These are phyloP conservation scores for Fusarium clavum DNA, from an alignment of 2,329 filamentous ascomycete genomes.

Conservation along the genomic window DNA sequence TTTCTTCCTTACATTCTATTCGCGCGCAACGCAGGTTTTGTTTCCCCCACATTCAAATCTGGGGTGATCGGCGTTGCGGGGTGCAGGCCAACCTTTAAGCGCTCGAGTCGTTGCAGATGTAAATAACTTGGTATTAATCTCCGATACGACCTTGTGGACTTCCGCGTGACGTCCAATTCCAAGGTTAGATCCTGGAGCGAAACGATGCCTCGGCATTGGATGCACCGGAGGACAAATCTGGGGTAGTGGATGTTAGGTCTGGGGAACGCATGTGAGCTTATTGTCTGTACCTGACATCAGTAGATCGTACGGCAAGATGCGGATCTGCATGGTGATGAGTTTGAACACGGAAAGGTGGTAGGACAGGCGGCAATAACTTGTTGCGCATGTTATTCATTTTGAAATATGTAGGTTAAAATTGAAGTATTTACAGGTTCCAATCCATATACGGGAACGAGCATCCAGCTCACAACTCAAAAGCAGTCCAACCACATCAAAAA, in stretches of 20 bases:
- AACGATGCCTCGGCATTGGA: background rate
- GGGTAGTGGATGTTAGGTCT: background rate
- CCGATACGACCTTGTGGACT: conserved; percentile 3
- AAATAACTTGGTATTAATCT: background rate
- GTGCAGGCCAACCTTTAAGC: conserved; percentile 6
- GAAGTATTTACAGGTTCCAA: conserved; percentile 17
- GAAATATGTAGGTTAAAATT: background rate
- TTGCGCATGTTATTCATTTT: background rate
- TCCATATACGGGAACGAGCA: conserved; percentile 8
- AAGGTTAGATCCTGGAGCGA: background rate
- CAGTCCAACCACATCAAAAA: background rate
- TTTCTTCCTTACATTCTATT: conserved; percentile 2
- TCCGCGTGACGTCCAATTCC: background rate
- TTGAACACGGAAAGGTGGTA: background rate
- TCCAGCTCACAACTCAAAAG: background rate
- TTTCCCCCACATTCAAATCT: conserved; percentile 14
- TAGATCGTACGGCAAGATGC: background rate
- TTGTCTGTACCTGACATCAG: background rate
- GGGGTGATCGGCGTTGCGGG: conserved; percentile 28
- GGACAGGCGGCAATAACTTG: background rate
- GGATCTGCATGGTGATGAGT: background rate
- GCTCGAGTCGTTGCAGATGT: conserved; percentile 18
- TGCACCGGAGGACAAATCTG: background rate
- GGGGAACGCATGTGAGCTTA: background rate
- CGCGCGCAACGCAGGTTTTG: conserved; percentile 8